Evolutionary conservation across 2,329 filamentous ascomycete species (phyloP), one percentile per base, ranked within the genome.

Genomic region (Aspergillus felis): DNA sequence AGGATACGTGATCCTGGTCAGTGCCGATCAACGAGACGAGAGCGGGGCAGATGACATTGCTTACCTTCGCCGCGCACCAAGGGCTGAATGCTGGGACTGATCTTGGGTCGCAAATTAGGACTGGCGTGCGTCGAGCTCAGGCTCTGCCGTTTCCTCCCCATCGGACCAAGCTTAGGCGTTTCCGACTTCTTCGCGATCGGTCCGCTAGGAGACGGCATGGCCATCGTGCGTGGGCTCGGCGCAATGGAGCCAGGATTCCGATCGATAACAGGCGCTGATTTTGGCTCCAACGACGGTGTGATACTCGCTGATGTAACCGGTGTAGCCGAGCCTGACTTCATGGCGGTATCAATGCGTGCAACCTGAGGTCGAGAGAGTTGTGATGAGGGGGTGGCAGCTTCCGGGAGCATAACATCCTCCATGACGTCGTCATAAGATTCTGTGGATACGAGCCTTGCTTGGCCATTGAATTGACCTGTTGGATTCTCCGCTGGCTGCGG

Each of bases 71-170:
- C 87, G 22, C 92, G 91, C 50, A 97, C 82, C 24, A 97, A 75
- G 9, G 94, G 93, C 71, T 96, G 96, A 73, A 99, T 96, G 72
- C 86, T 96, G 3, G 93, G 94, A 27, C 92, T 97, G 60, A 97
- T 97, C 71, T 86, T 90, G 1, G 94, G 94, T 28, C 91, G 81
- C 38, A 97, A 76, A 17, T 93, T 92, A 5, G 94, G 93, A 46
- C 92, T 96, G 9, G 89, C 85, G n/a, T 92, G 86, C 6, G 87
- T 84, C 2, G 89, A 90, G 66, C 83, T 84, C 28, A 86, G 79
- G 65, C 89, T 92, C 22, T 81, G 77, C 58, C 91, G 82, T 74
- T 92, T 94, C 68, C 89, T 88, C 59, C 78, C 79, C 25, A 79
- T 78, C 65, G 51, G 66, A 56, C 77, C 81, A 58, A 65, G 58